Evolutionary conservation across 1,139 yeast genomes (phyloP).

Genomic region (Hansenula lynferdii): DNA sequence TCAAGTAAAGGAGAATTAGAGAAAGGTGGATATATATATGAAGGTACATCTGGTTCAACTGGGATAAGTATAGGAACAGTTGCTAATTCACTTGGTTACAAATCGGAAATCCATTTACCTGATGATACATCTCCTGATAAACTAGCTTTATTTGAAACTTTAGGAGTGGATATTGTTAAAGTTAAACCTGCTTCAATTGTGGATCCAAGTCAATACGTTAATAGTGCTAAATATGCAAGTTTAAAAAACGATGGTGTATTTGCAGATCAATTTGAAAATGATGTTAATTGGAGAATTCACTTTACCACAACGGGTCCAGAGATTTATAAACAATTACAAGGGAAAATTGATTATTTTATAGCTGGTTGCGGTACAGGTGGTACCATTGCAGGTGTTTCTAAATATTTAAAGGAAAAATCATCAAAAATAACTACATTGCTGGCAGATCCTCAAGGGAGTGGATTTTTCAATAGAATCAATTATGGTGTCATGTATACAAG

Average conservation of each 20-base stretch:
- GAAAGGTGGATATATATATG: slow-evolving; percentile 54
- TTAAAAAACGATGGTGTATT: slow-evolving; percentile 57
- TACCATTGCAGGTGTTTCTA: slow-evolving; percentile 85
- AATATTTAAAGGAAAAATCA: slow-evolving; percentile 53
- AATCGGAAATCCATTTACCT: slow-evolving; percentile 89
- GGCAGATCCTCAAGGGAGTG: slow-evolving; percentile 97
- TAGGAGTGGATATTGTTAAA: slow-evolving; percentile 84
- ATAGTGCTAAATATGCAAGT: slow-evolving; percentile 73
- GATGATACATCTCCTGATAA: slow-evolving; percentile 91
- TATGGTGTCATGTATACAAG: slow-evolving; percentile 90
- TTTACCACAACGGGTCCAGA: slow-evolving; percentile 88
- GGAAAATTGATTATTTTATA: slow-evolving; percentile 67
- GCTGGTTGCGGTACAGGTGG: slow-evolving; percentile 75
- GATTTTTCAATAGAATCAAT: slow-evolving; percentile 78
- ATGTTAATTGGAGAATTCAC: slow-evolving; percentile 84
- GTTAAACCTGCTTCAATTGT: slow-evolving; percentile 95
- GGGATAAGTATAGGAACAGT: slow-evolving; percentile 91
- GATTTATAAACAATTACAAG: slow-evolving; percentile 64
- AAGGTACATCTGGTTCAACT: slow-evolving; percentile 95
- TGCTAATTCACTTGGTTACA: slow-evolving; percentile 83
- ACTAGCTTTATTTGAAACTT: slow-evolving; percentile 56
- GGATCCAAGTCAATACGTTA: slow-evolving; percentile 90
- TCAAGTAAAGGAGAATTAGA: slow-evolving; percentile 53
- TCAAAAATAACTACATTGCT: slow-evolving; percentile 44
- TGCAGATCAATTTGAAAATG: slow-evolving; percentile 96